Evolutionary conservation across 208 protist genomes (phyloP).

Genomic region (Zelonia costaricensis): DNA sequence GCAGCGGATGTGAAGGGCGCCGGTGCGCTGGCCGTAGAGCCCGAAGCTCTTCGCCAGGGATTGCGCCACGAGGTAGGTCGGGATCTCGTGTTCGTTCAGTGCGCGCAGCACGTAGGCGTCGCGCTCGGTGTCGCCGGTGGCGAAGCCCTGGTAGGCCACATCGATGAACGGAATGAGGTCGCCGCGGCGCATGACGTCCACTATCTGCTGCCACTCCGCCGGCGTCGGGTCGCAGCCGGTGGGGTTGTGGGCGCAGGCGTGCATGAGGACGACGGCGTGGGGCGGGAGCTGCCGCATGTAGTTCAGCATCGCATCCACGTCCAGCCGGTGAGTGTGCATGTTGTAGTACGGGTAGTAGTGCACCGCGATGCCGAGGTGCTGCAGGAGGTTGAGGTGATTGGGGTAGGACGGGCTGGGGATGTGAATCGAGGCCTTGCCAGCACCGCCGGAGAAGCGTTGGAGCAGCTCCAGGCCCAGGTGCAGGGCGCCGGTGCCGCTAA

Average conservation of each 20-base stretch:
- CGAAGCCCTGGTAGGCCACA: conserved; percentile 96
- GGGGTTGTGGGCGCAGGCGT: conserved; percentile 98
- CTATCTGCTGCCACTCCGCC: conserved; percentile 93
- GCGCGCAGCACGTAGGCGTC: conserved; percentile 87
- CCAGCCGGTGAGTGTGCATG: conserved; percentile 51
- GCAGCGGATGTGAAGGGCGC: conserved; percentile 87
- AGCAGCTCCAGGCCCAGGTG: conserved; percentile 71
- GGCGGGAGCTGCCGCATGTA: conserved; percentile 60
- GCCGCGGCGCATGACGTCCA: conserved; percentile 64
- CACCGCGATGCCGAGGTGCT: conserved; percentile 39
- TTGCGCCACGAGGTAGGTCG: conserved; percentile 89
- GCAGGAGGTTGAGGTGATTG: conserved; percentile 80
- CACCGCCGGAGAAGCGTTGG: conserved; percentile 21
- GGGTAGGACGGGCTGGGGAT: conserved; percentile 71
- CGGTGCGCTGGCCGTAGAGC: conserved; percentile 96
- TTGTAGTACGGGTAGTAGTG: conserved; percentile 79
- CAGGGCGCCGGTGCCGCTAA: conserved; percentile 85
- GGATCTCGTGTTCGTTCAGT: conserved; percentile 48
- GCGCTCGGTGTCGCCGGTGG: conserved; percentile 91
- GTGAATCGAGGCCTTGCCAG: conserved; percentile 32
- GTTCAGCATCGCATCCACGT: conserved; percentile 72
- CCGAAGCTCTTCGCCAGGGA: conserved; percentile 98
- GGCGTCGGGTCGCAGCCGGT: conserved; percentile 96
- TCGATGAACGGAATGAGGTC: conserved; percentile 94
- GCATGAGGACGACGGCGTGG: conserved; percentile 93